Percentiles rank a stretch among this genome's conserved stretches.
Conservation (phyloP, 345 rosid species). For the Gossypium herbaceum region DNA sequence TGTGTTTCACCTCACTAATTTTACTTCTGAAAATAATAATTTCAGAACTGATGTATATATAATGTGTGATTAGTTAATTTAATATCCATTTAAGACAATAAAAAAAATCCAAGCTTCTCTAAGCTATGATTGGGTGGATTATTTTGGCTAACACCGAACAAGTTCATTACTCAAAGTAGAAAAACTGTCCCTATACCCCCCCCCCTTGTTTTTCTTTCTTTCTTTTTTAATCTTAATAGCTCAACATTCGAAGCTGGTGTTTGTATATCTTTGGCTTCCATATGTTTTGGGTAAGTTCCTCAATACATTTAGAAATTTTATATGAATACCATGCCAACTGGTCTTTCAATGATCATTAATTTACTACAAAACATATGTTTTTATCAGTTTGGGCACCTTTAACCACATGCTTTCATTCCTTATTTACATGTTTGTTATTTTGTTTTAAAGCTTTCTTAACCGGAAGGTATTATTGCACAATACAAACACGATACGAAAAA, state of each 20-base stretch:
- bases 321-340: not conserved
- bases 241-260: conserved; percentile 15
- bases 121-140: conserved; percentile 14
- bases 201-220: not conserved
- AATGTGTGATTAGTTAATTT: not conserved
- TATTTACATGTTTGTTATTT: conserved; percentile 14
- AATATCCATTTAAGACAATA: not conserved
- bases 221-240: not conserved
- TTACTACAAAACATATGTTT: conserved; percentile 5
- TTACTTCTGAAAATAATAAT: too few relatives aligned
- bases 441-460: not conserved
- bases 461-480: not conserved
- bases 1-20: too few relatives aligned
- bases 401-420: conserved; percentile 20
- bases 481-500: not conserved
- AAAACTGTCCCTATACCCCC: not conserved
- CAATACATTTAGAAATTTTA: not conserved
- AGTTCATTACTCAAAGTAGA: not conserved
- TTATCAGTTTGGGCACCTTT: conserved; percentile 8
- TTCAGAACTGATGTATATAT: not conserved
- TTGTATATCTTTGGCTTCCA: conserved; percentile 13
- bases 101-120: conserved; percentile 1
- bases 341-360: not conserved
- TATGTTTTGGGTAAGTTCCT: conserved; percentile 14
- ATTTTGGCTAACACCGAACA: not conserved